Evolutionary conservation across 1,284 basidiomycete genomes (phyloP), one percentile per base, ranked within the genome.

Genomic region (Trichosporon coremiiforme): DNA sequence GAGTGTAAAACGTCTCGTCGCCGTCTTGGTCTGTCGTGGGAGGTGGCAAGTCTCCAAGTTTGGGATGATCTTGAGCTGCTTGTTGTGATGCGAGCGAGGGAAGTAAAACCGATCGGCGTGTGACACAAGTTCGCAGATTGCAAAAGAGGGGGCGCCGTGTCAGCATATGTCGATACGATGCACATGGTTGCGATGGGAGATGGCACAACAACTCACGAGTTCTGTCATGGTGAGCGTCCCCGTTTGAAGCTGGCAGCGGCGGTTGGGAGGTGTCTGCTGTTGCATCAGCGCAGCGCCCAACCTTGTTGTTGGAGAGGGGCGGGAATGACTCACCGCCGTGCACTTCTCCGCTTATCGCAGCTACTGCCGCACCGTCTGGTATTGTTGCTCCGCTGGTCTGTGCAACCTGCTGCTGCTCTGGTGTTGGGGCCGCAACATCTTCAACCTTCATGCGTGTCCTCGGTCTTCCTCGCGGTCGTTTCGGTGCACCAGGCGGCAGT

Each of bases 391-490:
- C 50, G n/a, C 33, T 25, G 13, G 33, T 55, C 35, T 41, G 35
- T 22, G 50, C 41, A 7, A 35, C 29, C 33, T 15, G 53, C 33
- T 13, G 20, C 13, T 29, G 25, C 10, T 15, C 60, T 12, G 38
- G 13, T 66, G 35, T 45, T 7, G 1, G 15, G 17, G 17, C 57
- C 1, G 57, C 15, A 4, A 53, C 25, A 4, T 65, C 64, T 8
- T 69, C 63, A 2, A 35, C 17, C 8, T 36, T 36, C 1, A 66
- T 64, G 5, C 69, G 69, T 4, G 69, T 73, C 8, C 70, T 41
- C 20, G 72, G 72, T 20, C 72, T 55, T 1, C 72, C 72, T 3
- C 72, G 69, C n/a, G 53, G 62, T 7, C 72, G 69, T 5, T 50
- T 62, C 5, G 72, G 72, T 13, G 70, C 70, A 29, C 66, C 65